These are phyloP conservation scores for Aspergillus campestris DNA, from an alignment of 495 filamentous ascomycete species.

Conservation along the genomic window DNA sequence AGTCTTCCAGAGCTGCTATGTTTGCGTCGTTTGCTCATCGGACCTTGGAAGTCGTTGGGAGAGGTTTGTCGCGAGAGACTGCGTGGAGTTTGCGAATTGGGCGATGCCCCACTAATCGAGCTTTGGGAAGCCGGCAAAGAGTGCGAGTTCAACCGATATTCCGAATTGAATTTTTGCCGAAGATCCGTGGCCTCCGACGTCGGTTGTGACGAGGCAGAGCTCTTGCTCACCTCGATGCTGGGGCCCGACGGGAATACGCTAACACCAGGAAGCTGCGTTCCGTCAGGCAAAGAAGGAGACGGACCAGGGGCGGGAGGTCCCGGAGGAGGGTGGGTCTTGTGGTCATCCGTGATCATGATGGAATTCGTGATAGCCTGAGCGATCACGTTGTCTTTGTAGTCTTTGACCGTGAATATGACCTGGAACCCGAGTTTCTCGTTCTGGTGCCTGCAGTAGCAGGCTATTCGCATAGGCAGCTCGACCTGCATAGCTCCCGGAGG, in stretches of 20 bases:
- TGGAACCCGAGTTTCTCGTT: conserved; percentile 85
- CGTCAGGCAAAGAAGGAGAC: conserved; percentile 32
- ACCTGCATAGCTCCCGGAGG: conserved; percentile 62
- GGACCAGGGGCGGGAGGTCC: conserved; percentile 27
- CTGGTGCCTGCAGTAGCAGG: conserved; percentile 94
- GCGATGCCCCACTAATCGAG: conserved; percentile 22
- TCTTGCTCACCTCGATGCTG: conserved; percentile 21
- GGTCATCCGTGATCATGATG: conserved; percentile 95
- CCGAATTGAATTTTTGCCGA: conserved; percentile 40
- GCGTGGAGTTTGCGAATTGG: conserved; percentile 48
- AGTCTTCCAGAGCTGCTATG: conserved; percentile 57
- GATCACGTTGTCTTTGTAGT: conserved; percentile 61
- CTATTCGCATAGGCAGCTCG: conserved; percentile 86
- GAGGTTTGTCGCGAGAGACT: conserved; percentile 67
- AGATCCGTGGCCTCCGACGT: conserved; percentile 44
- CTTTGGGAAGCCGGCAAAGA: conserved; percentile 29
- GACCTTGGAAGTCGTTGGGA: conserved; percentile 50
- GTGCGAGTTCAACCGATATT: conserved; percentile 31
- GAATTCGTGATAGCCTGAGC: conserved; percentile 79
- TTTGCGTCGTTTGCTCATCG: conserved; percentile 65
- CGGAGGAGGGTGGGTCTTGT: conserved; percentile 66
- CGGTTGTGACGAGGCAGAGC: conserved; percentile 18
- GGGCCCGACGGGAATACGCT: conserved; percentile 37
- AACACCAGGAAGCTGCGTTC: conserved; percentile 35
- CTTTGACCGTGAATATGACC: conserved; percentile 89